Percentiles rank a stretch among this genome's conserved stretches.
Conservation (phyloP, 2,329 filamentous ascomycete genomes). For the Sordariomycetes sp. region DNA sequence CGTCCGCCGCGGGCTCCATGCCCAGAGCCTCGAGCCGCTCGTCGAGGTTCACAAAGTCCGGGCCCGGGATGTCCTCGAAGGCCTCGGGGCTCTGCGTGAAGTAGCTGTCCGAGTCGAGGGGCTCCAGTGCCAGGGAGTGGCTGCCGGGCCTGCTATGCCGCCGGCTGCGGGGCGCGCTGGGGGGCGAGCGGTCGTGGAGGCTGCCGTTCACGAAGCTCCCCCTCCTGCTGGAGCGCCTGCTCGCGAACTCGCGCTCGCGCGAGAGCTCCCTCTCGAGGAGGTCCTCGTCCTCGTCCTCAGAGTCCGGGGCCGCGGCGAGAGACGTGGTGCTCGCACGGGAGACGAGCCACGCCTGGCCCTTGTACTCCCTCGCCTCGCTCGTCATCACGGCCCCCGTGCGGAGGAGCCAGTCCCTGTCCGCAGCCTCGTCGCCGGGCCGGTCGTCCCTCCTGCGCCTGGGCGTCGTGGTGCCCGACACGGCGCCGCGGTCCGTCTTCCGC, state of each 20-base stretch:
- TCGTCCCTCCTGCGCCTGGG: conserved; percentile 12
- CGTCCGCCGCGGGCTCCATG: conserved; percentile 37
- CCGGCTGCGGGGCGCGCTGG: conserved; percentile 29
- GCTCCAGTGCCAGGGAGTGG: conserved; percentile 12
- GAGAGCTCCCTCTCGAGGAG: conserved; percentile 37
- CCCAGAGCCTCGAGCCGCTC: conserved; percentile 47
- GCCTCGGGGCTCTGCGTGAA: conserved; percentile 1
- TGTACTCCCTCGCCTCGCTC: conserved; percentile 52
- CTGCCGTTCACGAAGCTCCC: conserved; percentile 30
- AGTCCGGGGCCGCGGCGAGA: conserved; percentile 38
- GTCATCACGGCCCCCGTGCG: conserved; percentile 52
- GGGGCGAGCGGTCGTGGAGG: conserved; percentile 22
- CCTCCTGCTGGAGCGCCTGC: conserved; percentile 35
- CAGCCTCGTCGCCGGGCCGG: conserved; percentile 13
- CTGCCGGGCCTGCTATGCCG: conserved; percentile 33
- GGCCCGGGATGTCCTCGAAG: conserved; percentile 26
- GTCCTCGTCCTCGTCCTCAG: conserved; percentile 35
- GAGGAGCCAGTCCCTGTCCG: conserved; percentile 54
- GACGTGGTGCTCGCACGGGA: conserved; percentile 55
- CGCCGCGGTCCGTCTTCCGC: conserved; percentile 8
- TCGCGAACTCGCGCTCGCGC: conserved; percentile 36
- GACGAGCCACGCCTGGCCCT: conserved; percentile 60
- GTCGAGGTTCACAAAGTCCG: conserved; percentile 54
- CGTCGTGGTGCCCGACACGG: conserved; percentile 19
- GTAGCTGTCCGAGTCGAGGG: background rate